Percentiles rank a stretch among this genome's conserved stretches.
These are phyloP conservation scores for Arthroderma sp. DNA, from an alignment of 2,329 filamentous ascomycete genomes.

Conservation along the genomic window DNA sequence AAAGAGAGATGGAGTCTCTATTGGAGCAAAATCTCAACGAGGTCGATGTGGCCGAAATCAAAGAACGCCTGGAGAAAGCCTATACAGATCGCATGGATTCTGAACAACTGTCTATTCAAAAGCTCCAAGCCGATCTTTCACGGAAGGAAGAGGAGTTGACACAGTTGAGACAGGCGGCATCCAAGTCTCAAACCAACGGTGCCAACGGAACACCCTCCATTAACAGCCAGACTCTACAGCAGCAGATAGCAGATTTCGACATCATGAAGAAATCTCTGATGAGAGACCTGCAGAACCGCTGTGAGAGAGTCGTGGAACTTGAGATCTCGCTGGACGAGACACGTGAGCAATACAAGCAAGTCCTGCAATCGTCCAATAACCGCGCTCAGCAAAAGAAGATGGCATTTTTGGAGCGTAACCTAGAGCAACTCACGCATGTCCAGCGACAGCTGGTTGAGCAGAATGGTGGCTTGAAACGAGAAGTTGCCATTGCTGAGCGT, in stretches of 20 bases:
- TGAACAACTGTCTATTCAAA: slow-evolving; percentile 59
- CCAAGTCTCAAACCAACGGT: slow-evolving; percentile 47
- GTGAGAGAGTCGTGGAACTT: slow-evolving; percentile 92
- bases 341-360: slow-evolving; percentile 97
- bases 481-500: slow-evolving; percentile 94
- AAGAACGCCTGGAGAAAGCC: slow-evolving; percentile 61
- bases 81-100: slow-evolving; percentile 63
- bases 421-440: slow-evolving; percentile 94
- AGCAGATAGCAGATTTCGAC: slow-evolving; percentile 97
- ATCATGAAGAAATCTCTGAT: slow-evolving; percentile 99
- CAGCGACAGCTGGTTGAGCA: slow-evolving; percentile 97
- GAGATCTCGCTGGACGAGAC: slow-evolving; percentile 97
- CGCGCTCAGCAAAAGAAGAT: slow-evolving; percentile 99
- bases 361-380: slow-evolving; percentile 91
- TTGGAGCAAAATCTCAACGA: slow-evolving; percentile 67
- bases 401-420: slow-evolving; percentile 95
- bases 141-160: slow-evolving; percentile 71
- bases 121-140: slow-evolving; percentile 61
- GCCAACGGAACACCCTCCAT: slow-evolving; percentile 50
- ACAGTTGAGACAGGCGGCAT: slow-evolving; percentile 65
- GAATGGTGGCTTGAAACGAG: slow-evolving; percentile 94
- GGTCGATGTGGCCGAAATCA: slow-evolving; percentile 71
- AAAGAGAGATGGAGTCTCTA: slow-evolving; percentile 73
- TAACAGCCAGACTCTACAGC: slow-evolving; percentile 84
- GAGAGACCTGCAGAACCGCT: slow-evolving; percentile 96